phyloP scores from a whole-genome alignment of 106 monocot species.

The Dioscorea zingiberensis region DNA sequence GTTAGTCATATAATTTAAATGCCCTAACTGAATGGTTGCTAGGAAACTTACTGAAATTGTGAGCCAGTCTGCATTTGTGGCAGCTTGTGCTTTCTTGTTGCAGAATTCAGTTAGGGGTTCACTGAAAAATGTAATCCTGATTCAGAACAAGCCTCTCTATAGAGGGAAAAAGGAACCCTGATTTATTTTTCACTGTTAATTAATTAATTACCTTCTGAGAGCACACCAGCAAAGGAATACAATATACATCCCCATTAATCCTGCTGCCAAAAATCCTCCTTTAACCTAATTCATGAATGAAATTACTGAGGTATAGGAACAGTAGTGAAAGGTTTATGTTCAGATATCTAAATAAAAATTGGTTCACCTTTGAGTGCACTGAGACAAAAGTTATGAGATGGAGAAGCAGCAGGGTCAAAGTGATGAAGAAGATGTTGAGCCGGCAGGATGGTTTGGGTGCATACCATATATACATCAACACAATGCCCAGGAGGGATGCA shows the following conservation, averaged over 20 bases:
- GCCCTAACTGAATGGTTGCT: no score
- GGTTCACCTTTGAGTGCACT: constrained; percentile 45
- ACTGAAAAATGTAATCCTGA: constrained; percentile 23
- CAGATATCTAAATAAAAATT: background rate
- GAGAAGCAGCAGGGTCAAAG: constrained; percentile 58
- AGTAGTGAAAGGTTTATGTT: background rate
- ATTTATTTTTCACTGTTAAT: no score
- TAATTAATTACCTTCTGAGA: constrained; percentile 46
- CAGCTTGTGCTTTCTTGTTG: constrained; percentile 41
- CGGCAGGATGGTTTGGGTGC: constrained; percentile 58
- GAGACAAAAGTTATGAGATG: constrained; percentile 73
- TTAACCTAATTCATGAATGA: constrained; percentile 42
- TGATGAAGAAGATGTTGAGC: constrained; percentile 85
- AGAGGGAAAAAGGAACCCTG: no score
- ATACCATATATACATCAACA: constrained; percentile 90
- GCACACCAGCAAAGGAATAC: constrained; percentile 84
- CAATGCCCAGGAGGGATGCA: constrained; percentile 49
- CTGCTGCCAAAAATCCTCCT: constrained; percentile 59
- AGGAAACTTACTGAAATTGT: constrained; percentile 52
- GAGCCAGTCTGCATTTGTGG: constrained; percentile 57
- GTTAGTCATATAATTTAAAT: no score
- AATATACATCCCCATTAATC: constrained; percentile 69
- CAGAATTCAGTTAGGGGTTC: constrained; percentile 75
- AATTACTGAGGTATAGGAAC: background rate
- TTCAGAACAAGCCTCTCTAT: no score